phyloP scores from a whole-genome alignment of 768 basidiomycete species.

The Xerocomellus chrysenteron region DNA sequence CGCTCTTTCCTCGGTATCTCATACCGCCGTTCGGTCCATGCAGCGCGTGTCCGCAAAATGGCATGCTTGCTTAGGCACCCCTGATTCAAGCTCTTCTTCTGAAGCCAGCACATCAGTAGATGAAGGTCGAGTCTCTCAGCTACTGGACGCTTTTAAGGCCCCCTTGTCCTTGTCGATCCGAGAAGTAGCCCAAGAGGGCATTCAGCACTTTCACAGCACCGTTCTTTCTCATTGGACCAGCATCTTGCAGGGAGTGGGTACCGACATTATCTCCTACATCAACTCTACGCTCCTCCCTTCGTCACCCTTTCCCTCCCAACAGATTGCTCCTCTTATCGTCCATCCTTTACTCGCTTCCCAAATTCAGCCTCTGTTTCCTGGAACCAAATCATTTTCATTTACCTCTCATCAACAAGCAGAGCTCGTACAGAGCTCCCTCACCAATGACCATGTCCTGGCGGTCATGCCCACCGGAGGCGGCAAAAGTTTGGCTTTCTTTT shows the following conservation, averaged over 20 bases:
- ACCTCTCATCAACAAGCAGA: slow-evolving; percentile 4
- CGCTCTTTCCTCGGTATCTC: neutral
- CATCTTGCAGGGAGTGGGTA: too few relatives aligned
- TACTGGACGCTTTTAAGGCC: too few relatives aligned
- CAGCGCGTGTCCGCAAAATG: neutral
- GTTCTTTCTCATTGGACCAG: neutral
- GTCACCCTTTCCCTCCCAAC: too few relatives aligned
- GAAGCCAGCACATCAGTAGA: too few relatives aligned
- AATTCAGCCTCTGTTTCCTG: neutral
- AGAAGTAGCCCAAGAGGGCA: neutral
- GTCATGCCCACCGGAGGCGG: slow-evolving; percentile 13
- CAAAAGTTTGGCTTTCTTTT: slow-evolving; percentile 13
- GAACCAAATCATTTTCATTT: neutral
- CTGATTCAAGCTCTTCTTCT: too few relatives aligned
- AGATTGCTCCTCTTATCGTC: neutral
- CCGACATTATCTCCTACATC: too few relatives aligned
- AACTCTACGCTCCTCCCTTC: too few relatives aligned
- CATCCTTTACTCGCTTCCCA: neutral
- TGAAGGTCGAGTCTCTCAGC: too few relatives aligned
- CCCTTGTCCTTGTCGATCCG: too few relatives aligned
- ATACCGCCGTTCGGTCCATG: neutral
- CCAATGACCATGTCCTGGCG: slow-evolving; percentile 3
- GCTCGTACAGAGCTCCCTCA: slow-evolving; percentile 6
- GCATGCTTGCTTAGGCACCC: neutral
- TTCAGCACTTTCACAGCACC: neutral